Conservation (phyloP, 768 basidiomycete species). For the Suillus americanus region DNA sequence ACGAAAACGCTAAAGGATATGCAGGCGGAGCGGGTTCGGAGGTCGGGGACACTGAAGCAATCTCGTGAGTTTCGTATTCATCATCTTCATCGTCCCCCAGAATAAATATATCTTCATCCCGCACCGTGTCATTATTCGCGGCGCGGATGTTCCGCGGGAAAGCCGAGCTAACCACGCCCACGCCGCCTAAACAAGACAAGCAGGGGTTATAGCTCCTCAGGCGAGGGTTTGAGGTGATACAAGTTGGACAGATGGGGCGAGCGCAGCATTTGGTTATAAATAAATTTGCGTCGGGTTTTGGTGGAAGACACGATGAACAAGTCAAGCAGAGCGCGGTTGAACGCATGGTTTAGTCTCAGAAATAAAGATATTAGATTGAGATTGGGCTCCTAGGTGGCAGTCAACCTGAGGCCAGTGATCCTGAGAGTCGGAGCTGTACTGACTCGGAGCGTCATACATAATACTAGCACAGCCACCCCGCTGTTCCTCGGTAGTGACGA, state of each 20-base stretch:
- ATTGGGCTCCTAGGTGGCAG: background rate
- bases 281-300: slow-evolving; percentile 26
- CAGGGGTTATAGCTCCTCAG: slow-evolving; percentile 72
- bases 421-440: no score
- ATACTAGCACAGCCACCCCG: slow-evolving; percentile 8
- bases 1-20: background rate
- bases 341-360: slow-evolving; percentile 1
- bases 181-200: slow-evolving; percentile 63
- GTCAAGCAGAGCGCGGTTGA: slow-evolving; percentile 48
- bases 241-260: slow-evolving; percentile 62
- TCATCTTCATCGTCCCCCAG: slow-evolving; percentile 65
- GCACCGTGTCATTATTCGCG: slow-evolving; percentile 49
- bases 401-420: background rate
- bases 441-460: background rate
- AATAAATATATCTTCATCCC: slow-evolving; percentile 64
- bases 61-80: slow-evolving; percentile 35
- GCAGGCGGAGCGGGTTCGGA: slow-evolving; percentile 5
- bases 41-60: background rate
- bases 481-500: background rate
- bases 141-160: slow-evolving; percentile 8
- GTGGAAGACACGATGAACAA: slow-evolving; percentile 59
- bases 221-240: slow-evolving; percentile 59
- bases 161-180: slow-evolving; percentile 36
- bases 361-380: background rate
- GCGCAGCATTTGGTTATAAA: slow-evolving; percentile 65